Evolutionary conservation across 1,139 yeast genomes (phyloP), one percentile per base, ranked within the genome.

Genomic region (Diutina pseudorugosa): DNA sequence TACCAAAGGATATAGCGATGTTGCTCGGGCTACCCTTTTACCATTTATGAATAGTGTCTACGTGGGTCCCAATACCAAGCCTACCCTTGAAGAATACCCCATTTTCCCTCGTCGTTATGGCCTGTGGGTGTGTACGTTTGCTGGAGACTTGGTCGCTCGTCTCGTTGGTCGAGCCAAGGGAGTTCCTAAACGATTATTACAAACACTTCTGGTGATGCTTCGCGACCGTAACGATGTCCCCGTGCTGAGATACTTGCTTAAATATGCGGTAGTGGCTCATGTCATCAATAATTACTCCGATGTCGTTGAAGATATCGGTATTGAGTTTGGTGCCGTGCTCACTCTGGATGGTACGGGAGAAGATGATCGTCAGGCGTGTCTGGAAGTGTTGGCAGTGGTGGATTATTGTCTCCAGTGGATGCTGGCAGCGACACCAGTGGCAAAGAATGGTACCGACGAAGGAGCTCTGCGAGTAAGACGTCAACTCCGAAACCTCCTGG

Each of bases 381-480:
- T 85, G 56, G 73, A 89, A 0, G 77, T 91, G 0, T 88, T 93
- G 60, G 80, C 82, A 40, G 81, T 91, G 2, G 69, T 91, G 43
- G 98, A 94, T 61, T 90, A 91, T 62, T 79, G 91, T 55, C 81
- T 83, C 56, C 88, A 86, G 58, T 90, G 97, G 96, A 62, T 64
- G 12, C 78, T 1, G 63, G 68, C 2, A 72, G 74, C 2, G 65
- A 70, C 0, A 72, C 70, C 45, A 66, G 62, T 55, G 36, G 57
- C 33, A 68, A 67, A 36, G 55, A 59, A 18, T 8, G 51, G 62
- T 5, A 56, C 64, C 12, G 59, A 60, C 42, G 48, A 58, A 0
- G 70, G 64, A 6, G 48, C 60, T 2, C 52, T 57, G 14, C 54
- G 60, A 50, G 57, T 65, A 41, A 65, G 62, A 41, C 60, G 65